Evolutionary conservation across 495 filamentous ascomycete genomes (phyloP), one percentile per base, ranked within the genome.

Genomic region (Penicillium fimorum): DNA sequence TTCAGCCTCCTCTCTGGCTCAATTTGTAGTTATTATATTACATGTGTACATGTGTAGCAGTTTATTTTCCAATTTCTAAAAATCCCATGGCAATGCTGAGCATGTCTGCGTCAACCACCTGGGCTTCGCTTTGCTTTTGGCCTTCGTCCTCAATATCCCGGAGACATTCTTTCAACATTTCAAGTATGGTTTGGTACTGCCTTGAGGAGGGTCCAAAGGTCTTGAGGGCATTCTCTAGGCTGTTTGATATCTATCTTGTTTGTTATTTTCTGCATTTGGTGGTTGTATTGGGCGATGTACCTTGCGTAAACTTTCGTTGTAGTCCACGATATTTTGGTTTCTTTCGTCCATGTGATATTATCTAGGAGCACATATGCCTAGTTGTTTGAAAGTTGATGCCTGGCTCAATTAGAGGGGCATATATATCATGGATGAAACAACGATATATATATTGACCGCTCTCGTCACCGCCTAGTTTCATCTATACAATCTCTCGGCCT

Each of bases 81-180:
- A 74, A 74, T n/a, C 63, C 65, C 76, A 79, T 75, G 0, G 74
- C 74, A 32, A 62, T 13, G 56, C 60, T 72, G 35, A 79, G 44
- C 49, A 63, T 65, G 45, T 74, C 70, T 1, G 70, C 57, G 51
- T 79, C 70, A 13, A 76, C 40, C 15, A 59, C 38, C 13, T 45
- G 49, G 4, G 29, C 27, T 29, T 60, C 17, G 2, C 8, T 13
- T 12, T 48, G 13, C 25, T 38, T 55, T 10, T 50, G 53, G 42
- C 60, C 54, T 3, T 61, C 55, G 1, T 55, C 49, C 8, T 78
- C 67, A 24, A 77, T 70, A 7, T 67, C 56, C n/a, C 47, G 61
- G 15, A 79, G 57, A 47, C 63, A 73, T 41, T 70, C 64, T 43
- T 72, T 71, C 6, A 79, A 62, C 9, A 76, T 76, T 3, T 60